These are phyloP conservation scores for Candolleomyces eurysporus DNA, from an alignment of 768 basidiomycete genomes.

Conservation along the genomic window DNA sequence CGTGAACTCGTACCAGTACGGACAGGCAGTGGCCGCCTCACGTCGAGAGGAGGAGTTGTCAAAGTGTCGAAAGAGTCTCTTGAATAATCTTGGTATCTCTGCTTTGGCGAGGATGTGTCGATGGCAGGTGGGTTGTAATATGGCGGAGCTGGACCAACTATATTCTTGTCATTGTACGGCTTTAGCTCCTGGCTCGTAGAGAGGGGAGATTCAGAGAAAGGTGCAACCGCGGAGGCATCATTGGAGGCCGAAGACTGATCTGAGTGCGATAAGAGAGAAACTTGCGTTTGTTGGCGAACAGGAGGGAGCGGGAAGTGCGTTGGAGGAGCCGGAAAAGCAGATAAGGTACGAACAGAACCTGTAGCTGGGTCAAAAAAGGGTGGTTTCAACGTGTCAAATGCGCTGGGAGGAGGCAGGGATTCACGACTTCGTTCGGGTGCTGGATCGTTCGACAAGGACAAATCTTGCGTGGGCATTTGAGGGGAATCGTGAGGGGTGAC, in stretches of 20 bases:
- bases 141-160: neutral
- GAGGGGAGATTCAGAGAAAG: slow-evolving; percentile 5
- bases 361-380: slow-evolving; percentile 39
- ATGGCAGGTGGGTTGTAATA: neutral
- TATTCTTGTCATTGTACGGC: neutral
- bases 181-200: slow-evolving; percentile 7
- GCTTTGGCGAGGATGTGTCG: slow-evolving; percentile 5
- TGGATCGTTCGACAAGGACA: neutral
- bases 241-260: slow-evolving; percentile 1
- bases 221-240: neutral
- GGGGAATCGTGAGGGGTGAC: neutral
- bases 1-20: neutral
- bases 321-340: slow-evolving; percentile 72
- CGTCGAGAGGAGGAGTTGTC: neutral
- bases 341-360: slow-evolving; percentile 65
- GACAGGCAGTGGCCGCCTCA: slow-evolving; percentile 1
- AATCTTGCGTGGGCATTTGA: neutral
- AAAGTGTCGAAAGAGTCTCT: neutral
- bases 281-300: slow-evolving; percentile 22
- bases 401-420: slow-evolving; percentile 20
- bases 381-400: slow-evolving; percentile 33
- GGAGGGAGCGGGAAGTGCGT: slow-evolving; percentile 69
- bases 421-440: neutral
- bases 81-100: neutral
- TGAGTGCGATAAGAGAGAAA: slow-evolving; percentile 14